phyloP scores from a whole-genome alignment of 345 rosid genomes.

The Abelmoschus esculentus region DNA sequence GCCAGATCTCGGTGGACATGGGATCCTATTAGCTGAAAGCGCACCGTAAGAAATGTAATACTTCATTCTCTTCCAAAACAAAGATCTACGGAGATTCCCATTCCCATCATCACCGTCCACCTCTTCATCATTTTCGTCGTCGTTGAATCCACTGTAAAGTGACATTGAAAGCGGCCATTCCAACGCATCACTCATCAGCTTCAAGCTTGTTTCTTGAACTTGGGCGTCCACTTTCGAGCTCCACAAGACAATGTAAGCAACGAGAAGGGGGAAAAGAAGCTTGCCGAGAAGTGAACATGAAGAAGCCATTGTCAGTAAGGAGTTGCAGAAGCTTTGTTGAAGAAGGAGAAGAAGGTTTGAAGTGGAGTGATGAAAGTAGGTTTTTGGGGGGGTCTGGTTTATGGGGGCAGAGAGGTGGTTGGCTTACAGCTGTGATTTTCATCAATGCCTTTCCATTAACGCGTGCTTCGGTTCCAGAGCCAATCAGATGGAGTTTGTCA shows the following conservation, averaged over 20 bases:
- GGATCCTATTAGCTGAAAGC: constrained; percentile 68
- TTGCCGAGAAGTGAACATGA: not conserved
- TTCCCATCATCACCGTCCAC: constrained; percentile 20
- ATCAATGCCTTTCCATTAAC: constrained; percentile 32
- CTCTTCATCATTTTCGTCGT: constrained; percentile 12
- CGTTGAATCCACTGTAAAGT: constrained; percentile 17
- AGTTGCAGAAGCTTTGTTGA: not conserved
- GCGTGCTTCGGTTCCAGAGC: constrained; percentile 22
- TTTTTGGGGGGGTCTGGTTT: not conserved
- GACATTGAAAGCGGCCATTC: constrained; percentile 54
- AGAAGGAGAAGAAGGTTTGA: not conserved
- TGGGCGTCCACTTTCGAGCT: constrained; percentile 16
- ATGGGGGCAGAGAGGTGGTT: constrained; percentile 17
- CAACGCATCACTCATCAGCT: constrained; percentile 27
- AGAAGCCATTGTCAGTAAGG: not conserved
- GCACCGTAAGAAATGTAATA: constrained; percentile 92
- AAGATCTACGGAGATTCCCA: constrained; percentile 43
- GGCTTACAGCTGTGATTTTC: constrained; percentile 48
- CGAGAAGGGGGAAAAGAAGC: constrained; percentile 12
- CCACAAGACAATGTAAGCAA: constrained; percentile 8
- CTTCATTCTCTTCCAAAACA: constrained; percentile 54
- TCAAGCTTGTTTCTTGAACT: constrained; percentile 28
- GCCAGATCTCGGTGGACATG: constrained; percentile 91
- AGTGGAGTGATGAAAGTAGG: not conserved
- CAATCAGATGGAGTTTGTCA: not conserved